Conservation (phyloP, 2,329 filamentous ascomycete species). For the Calonectria montana region DNA sequence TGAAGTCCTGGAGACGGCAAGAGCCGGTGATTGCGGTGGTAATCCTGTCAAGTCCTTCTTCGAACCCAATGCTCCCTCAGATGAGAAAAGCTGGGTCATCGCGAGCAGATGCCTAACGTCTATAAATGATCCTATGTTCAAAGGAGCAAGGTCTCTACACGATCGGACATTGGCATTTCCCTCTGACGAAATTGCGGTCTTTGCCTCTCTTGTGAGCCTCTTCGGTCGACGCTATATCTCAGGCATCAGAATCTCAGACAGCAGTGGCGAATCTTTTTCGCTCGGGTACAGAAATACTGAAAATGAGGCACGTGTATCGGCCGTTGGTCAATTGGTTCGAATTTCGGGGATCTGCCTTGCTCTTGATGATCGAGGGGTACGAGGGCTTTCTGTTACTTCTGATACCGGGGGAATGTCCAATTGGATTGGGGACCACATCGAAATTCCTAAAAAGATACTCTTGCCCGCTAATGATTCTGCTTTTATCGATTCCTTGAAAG, state of each 20-base stretch:
- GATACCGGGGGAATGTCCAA: background rate
- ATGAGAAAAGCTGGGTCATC: background rate
- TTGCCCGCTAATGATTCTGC: background rate
- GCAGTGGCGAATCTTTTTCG: background rate
- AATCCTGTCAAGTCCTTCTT: background rate
- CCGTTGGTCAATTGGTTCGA: background rate
- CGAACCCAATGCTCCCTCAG: background rate
- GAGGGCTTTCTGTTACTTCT: background rate
- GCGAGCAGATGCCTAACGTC: background rate
- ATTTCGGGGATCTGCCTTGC: background rate
- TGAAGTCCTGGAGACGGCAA: background rate
- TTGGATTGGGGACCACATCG: background rate
- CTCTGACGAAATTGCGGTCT: background rate
- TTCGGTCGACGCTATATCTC: background rate
- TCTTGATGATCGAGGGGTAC: background rate
- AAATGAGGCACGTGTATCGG: background rate
- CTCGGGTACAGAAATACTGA: background rate
- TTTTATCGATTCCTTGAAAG: background rate
- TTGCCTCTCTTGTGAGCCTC: background rate
- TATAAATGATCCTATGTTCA: background rate
- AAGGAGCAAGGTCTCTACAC: background rate
- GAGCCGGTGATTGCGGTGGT: background rate
- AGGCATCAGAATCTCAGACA: background rate
- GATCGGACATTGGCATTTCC: background rate
- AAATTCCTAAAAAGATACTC: background rate